Percentiles rank a stretch among this genome's conserved stretches.
Evolutionary conservation across 2,329 filamentous ascomycete species (phyloP).

Genomic region (Ophiostoma populinum): DNA sequence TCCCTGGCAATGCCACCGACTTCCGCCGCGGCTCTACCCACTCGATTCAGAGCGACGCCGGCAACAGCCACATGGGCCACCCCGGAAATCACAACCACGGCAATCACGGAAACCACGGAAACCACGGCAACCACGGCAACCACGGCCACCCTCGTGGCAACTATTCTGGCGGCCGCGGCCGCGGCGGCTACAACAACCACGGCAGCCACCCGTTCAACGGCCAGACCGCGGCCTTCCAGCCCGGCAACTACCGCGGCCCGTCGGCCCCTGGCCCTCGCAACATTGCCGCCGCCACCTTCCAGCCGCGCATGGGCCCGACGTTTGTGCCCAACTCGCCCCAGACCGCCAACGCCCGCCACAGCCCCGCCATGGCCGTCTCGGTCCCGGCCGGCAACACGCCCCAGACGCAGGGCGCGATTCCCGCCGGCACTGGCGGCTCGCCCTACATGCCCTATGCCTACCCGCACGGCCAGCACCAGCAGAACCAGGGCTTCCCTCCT

Average conservation of each 20-base stretch:
- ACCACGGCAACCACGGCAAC: slow-evolving; percentile 51
- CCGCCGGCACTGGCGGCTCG: slow-evolving; percentile 22
- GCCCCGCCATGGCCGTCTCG: slow-evolving; percentile 47
- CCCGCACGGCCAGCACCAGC: neutral
- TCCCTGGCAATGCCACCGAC: too few relatives aligned
- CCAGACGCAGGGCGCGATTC: slow-evolving; percentile 48
- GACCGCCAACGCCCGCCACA: slow-evolving; percentile 32
- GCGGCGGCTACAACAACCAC: slow-evolving; percentile 27
- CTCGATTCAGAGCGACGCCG: slow-evolving; percentile 29
- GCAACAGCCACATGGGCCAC: slow-evolving; percentile 52
- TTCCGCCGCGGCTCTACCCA: slow-evolving; percentile 75
- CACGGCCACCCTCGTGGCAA: slow-evolving; percentile 51
- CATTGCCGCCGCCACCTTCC: slow-evolving; percentile 27
- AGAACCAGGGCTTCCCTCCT: slow-evolving; percentile 9
- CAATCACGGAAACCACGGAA: slow-evolving; percentile 41
- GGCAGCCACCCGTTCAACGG: slow-evolving; percentile 26
- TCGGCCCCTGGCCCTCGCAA: slow-evolving; percentile 30
- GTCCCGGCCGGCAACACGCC: slow-evolving; percentile 45
- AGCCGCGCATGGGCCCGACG: slow-evolving; percentile 25
- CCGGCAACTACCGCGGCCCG: slow-evolving; percentile 21
- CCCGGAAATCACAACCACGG: slow-evolving; percentile 41
- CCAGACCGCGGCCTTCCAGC: slow-evolving; percentile 26
- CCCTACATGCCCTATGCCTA: slow-evolving; percentile 18
- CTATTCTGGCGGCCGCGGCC: slow-evolving; percentile 29
- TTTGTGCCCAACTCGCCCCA: slow-evolving; percentile 44